Percentiles rank a stretch among this genome's conserved stretches.
phyloP scores from a whole-genome alignment of 208 protist genomes.

The Crithidia fasciculata region DNA sequence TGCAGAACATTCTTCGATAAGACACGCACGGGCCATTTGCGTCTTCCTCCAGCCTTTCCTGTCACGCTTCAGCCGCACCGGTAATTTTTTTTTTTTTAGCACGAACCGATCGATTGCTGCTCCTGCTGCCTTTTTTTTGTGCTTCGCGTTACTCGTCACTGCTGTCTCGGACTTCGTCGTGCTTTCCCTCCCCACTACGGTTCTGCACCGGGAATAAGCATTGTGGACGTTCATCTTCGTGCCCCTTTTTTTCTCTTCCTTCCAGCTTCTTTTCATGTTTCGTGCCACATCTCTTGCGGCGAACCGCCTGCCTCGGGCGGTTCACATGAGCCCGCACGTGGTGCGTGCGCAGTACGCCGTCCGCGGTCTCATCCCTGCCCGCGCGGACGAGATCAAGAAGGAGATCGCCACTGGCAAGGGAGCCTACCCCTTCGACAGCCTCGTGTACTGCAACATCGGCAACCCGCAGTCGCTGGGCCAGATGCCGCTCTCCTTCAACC shows the following conservation, averaged over 20 bases:
- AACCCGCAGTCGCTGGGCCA: conserved; percentile 98
- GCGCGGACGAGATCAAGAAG: conserved; percentile 78
- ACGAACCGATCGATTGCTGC: too few relatives aligned
- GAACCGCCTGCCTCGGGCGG: neutral
- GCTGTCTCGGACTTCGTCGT: too few relatives aligned
- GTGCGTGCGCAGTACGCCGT: conserved; percentile 89
- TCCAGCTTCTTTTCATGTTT: neutral
- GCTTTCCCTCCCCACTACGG: too few relatives aligned
- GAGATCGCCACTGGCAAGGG: conserved; percentile 52
- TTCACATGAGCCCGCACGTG: conserved; percentile 68
- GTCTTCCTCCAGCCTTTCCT: too few relatives aligned
- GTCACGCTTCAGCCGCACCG: too few relatives aligned
- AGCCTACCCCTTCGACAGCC: conserved; percentile 68
- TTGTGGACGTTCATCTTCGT: neutral
- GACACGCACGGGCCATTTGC: too few relatives aligned
- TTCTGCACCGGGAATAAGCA: neutral
- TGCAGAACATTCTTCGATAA: too few relatives aligned
- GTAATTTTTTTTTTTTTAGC: too few relatives aligned
- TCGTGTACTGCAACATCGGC: conserved; percentile 99
- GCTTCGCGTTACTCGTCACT: too few relatives aligned
- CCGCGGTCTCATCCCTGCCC: conserved; percentile 82
- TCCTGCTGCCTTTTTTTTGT: too few relatives aligned
- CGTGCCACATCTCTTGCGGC: neutral
- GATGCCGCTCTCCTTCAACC: conserved; percentile 96
- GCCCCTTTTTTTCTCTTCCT: neutral